Conservation (phyloP, 495 filamentous ascomycete species). For the Annulohypoxylon nitens region DNA sequence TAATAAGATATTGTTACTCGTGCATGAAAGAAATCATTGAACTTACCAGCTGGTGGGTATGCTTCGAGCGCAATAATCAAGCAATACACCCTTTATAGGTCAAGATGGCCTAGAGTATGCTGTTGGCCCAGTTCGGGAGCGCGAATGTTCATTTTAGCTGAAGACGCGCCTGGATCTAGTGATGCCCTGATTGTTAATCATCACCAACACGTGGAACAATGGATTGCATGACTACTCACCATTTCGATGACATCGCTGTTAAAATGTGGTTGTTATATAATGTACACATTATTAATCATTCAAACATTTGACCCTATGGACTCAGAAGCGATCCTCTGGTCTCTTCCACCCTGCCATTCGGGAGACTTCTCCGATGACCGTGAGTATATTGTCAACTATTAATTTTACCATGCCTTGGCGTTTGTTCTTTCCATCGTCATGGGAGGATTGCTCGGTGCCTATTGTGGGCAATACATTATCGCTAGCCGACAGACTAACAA, state of each 20-base stretch:
- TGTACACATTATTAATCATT: constrained; percentile 30
- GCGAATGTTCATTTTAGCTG: constrained; percentile 7
- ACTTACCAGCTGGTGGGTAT: constrained; percentile 20
- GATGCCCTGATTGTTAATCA: constrained; percentile 16
- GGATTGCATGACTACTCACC: constrained; percentile 20
- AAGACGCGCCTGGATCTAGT: constrained; percentile 1
- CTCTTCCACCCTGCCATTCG: constrained; percentile 76
- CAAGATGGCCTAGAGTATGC: background rate
- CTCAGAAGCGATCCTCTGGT: constrained; percentile 52
- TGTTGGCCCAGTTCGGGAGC: background rate
- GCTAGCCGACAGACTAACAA: constrained; percentile 90
- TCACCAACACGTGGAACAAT: background rate
- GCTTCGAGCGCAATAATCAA: background rate
- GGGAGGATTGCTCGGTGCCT: constrained; percentile 61
- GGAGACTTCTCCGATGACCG: constrained; percentile 78
- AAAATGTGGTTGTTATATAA: background rate
- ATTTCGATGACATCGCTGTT: background rate
- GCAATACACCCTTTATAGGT: background rate
- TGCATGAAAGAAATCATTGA: background rate
- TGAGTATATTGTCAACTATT: constrained; percentile 80
- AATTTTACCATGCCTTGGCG: constrained; percentile 92
- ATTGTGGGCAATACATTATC: constrained; percentile 96
- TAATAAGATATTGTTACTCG: constrained; percentile 18
- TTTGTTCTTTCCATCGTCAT: constrained; percentile 65
- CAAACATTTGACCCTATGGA: background rate